phyloP scores from a whole-genome alignment of 345 rosid genomes.

The Eucalyptus dawsonii region DNA sequence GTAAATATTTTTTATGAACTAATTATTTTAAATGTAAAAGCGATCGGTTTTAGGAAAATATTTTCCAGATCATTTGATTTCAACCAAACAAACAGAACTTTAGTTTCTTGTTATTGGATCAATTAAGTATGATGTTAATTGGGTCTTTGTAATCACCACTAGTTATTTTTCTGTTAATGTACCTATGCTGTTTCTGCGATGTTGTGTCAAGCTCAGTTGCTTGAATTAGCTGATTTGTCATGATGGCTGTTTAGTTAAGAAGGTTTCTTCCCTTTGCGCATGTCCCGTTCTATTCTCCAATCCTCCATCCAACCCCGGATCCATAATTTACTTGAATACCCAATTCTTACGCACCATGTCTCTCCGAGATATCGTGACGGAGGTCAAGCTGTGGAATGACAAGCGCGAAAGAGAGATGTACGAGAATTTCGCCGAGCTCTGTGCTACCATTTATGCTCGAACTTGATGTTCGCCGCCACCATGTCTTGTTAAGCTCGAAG shows the following conservation, averaged over 20 bases:
- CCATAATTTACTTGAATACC: not conserved
- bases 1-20: too few relatives aligned
- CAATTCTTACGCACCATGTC: not conserved
- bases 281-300: constrained; percentile 97
- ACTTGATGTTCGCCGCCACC: not conserved
- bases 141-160: not conserved
- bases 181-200: not conserved
- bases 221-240: not conserved
- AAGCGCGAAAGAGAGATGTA: constrained; percentile 95
- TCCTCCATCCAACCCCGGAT: not conserved
- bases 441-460: constrained; percentile 64
- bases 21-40: too few relatives aligned
- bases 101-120: not conserved
- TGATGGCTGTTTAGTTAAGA: not conserved
- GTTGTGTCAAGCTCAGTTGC: not conserved
- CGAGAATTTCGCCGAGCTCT: constrained; percentile 84
- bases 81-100: too few relatives aligned
- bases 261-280: constrained; percentile 50
- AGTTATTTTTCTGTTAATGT: not conserved
- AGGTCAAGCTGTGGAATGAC: constrained; percentile 87
- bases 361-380: constrained; percentile 23
- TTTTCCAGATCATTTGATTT: too few relatives aligned
- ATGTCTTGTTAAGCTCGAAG: not conserved
- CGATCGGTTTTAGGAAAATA: too few relatives aligned
- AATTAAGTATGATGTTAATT: not conserved